A percentile compares a stretch with the other conserved stretches of the same genome.
These are phyloP conservation scores for Hyaloscypha bicolor DNA, from an alignment of 495 filamentous ascomycete species.

Conservation along the genomic window DNA sequence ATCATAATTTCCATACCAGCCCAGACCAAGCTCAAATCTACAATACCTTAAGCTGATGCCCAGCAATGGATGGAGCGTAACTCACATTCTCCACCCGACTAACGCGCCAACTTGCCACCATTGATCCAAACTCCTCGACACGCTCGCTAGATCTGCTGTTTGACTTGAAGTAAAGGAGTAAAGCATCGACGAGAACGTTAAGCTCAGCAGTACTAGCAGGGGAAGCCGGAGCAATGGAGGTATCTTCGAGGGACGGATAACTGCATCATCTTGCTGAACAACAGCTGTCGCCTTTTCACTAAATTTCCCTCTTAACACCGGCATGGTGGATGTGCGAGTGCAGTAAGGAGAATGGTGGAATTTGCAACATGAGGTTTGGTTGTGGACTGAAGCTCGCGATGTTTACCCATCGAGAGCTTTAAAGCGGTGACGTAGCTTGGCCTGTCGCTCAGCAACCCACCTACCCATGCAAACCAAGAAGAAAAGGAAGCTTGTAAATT, in stretches of 20 bases:
- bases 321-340: background rate
- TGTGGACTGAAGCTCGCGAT: background rate
- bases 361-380: background rate
- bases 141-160: slow-evolving; percentile 59
- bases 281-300: slow-evolving; percentile 10
- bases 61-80: slow-evolving; percentile 19
- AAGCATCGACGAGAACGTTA: slow-evolving; percentile 57
- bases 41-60: slow-evolving; percentile 19
- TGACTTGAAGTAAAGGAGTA: slow-evolving; percentile 55
- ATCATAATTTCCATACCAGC: slow-evolving; percentile 73
- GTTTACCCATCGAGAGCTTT: background rate
- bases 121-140: slow-evolving; percentile 62
- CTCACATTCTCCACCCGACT: slow-evolving; percentile 65
- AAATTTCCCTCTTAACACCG: background rate
- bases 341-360: background rate
- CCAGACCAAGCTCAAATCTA: slow-evolving; percentile 66
- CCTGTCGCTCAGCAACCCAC: background rate
- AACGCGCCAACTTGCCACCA: slow-evolving; percentile 63
- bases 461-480: background rate
- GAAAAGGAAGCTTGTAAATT: background rate
- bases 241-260: slow-evolving; percentile 41
- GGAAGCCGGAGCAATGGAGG: slow-evolving; percentile 60
- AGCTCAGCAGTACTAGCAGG: slow-evolving; percentile 64
- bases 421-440: background rate
- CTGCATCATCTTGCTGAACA: slow-evolving; percentile 15